Evolutionary conservation across 1,139 yeast species (phyloP), one percentile per base, ranked within the genome.

Genomic region (Pichia sp.): DNA sequence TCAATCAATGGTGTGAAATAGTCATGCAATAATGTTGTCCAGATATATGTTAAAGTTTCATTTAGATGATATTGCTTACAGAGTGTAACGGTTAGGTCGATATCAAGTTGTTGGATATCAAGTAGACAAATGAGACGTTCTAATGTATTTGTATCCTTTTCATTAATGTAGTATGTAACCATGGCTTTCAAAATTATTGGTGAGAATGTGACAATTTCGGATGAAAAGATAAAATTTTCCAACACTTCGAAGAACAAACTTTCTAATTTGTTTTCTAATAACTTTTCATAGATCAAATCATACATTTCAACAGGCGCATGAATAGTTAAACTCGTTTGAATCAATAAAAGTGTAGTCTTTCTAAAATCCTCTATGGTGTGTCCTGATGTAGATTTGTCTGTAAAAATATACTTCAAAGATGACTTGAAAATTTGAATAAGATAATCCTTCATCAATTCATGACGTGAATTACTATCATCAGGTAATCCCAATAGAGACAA

Each of bases 101-200:
- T 73, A 60, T 90, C 96, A 49, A 90, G 71, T n/a, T 79, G 72
- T 3, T 68, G 56, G 12, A 85, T 72, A 58, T 88, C 89, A 21
- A 89, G 64, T 11, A 79, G 66, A 56, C 94, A 83, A 15, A 89
- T 68, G 21, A 89, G 62, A 49, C 82, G 82, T 38, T 88, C 88
- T 19, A 89, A 68, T 1, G 69, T 61, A 4, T 72, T 73, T 2
- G 83, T 77, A 38, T 71, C 65, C 2, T 67, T 68, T 4, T 58
- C 56, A 0, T 65, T 53, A 0, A 76, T 71, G 54, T 78, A 81
- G 44, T 70, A 67, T 36, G 70, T 67, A 1, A 87, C 85, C 66
- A 89, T 70, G 15, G 70, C 73, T 55, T 79, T 79, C 53, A 87
- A 73, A 1, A 88, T 70, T 0, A 65, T 54, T 0, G 96, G 91